phyloP scores from a whole-genome alignment of 768 basidiomycete genomes.

The Hypsizygus marmoreus region DNA sequence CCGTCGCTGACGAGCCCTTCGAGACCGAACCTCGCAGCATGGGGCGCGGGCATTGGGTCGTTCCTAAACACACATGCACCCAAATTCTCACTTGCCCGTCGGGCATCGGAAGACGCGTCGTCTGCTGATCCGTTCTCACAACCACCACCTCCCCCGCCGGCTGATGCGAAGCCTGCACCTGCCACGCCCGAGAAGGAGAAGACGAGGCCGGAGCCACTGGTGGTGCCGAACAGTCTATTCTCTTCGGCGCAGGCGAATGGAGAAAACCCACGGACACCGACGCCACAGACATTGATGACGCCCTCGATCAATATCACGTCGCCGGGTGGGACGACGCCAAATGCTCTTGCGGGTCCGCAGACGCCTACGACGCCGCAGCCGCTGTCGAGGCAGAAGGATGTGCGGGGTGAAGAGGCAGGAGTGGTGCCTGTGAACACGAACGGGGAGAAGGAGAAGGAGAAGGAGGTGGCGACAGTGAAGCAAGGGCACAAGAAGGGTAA shows the following conservation, averaged over 20 bases:
- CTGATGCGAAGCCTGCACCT: conserved; percentile 7
- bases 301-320: conserved; percentile 11
- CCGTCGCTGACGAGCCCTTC: conserved; percentile 14
- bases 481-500: neutral
- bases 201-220: conserved; percentile 3
- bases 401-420: conserved; percentile 5
- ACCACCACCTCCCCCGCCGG: neutral
- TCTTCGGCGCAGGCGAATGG: conserved; percentile 1
- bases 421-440: conserved; percentile 6
- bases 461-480: conserved; percentile 2
- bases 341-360: neutral
- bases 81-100: conserved; percentile 16
- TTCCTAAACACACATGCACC: conserved; percentile 21
- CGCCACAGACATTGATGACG: conserved; percentile 13
- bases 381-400: conserved; percentile 7
- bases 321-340: conserved; percentile 9
- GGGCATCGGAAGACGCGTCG: conserved; percentile 9
- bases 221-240: neutral
- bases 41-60: conserved; percentile 22
- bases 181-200: conserved; percentile 8
- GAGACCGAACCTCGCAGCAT: conserved; percentile 17
- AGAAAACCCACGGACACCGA: conserved; percentile 5
- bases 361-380: conserved; percentile 13
- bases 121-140: neutral
- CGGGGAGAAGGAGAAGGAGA: conserved; percentile 1